Conservation (phyloP, 2,329 filamentous ascomycete genomes). For the Pseudonectria buxi region DNA sequence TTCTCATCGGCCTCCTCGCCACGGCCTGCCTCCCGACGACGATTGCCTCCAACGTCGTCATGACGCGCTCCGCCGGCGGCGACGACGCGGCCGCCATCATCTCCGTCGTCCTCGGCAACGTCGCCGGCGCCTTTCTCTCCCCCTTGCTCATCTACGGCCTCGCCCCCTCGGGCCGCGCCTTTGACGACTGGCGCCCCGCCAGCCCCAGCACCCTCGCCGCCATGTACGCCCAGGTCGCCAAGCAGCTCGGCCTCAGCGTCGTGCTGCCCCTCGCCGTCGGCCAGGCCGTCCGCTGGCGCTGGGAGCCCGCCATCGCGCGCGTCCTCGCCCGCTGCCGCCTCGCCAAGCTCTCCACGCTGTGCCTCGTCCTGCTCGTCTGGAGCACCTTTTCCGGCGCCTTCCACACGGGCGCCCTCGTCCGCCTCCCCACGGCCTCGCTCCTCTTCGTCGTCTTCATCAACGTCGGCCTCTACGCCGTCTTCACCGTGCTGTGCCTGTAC, state of each 20-base stretch:
- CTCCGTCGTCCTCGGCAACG: slow-evolving; percentile 64
- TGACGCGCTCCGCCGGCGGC: slow-evolving; percentile 63
- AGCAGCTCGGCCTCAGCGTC: slow-evolving; percentile 61
- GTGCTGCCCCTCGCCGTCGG: slow-evolving; percentile 58
- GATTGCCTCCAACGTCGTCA: slow-evolving; percentile 66
- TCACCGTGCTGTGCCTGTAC: slow-evolving; percentile 54
- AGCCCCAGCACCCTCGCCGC: slow-evolving; percentile 44
- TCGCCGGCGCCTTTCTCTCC: slow-evolving; percentile 60
- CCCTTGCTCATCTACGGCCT: slow-evolving; percentile 58
- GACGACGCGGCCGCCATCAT: slow-evolving; percentile 61
- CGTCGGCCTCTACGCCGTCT: slow-evolving; percentile 55
- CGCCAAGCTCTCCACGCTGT: slow-evolving; percentile 42
- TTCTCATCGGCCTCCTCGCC: slow-evolving; percentile 62
- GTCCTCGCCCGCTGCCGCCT: slow-evolving; percentile 47
- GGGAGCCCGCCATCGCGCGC: slow-evolving; percentile 45
- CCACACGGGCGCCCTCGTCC: slow-evolving; percentile 53
- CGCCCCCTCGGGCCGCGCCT: slow-evolving; percentile 45
- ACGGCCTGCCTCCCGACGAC: slow-evolving; percentile 65
- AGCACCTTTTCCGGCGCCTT: slow-evolving; percentile 62
- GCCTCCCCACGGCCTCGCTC: slow-evolving; percentile 52
- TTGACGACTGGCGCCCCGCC: slow-evolving; percentile 49
- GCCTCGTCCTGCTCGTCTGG: slow-evolving; percentile 45
- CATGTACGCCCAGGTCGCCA: slow-evolving; percentile 62
- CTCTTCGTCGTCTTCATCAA: slow-evolving; percentile 63
- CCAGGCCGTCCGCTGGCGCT: slow-evolving; percentile 49